Base-by-base conservation (phyloP, 257 asterid species). In the Solanum ossicruentum region DNA sequence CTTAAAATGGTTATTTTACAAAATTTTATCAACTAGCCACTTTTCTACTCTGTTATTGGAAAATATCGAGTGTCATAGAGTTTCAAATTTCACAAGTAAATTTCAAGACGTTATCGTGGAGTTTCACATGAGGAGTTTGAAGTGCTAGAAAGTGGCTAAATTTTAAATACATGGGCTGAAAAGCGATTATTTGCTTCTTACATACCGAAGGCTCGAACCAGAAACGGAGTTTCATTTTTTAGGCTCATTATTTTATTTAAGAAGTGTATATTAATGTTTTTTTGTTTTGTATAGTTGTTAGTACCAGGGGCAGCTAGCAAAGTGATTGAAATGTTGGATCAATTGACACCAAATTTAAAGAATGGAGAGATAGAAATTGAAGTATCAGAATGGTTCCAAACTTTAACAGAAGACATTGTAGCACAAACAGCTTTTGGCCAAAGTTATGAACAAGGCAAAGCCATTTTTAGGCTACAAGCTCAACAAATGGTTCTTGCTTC, bases 371-470 rank as follows among this genome's bases (percentile, higher is more conserved):
- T 90, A 2, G 92, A 90, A 88, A 90, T 90, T 23, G 92, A 90
- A 85, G 91, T 90, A 3, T 88, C 91, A 0, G 91, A 86, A 23
- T 90, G 90, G 90, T 90, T 88, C 55, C 88, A 88, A 81, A 88
- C 55, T 23, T 87, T 90, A 75, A 90, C 91, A 21, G 92, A 88
- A 84, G 89, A 90, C 45, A 90, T 90, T n/a, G 91, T 90, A 6
- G 89, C 90, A 43, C 79, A 90, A 43, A 82, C 91, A 2, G 89
- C 92, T 6, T 90, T 90, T 32, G 92, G 92, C 15, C 88, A 84
- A 3, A 88, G 90, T 49, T 88, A 90, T 86, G 87, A 87, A 84
- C 89, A 87, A 66, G 92, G 92, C 21, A 90, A 90, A 86, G 87
- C 89, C 73, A 88, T 90, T 57, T 90, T 88, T 72, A 82, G 86